Percentiles rank a stretch among this genome's conserved stretches.
Conservation (phyloP, 2,329 filamentous ascomycete species). For the Trichoderma arundinaceum region DNA sequence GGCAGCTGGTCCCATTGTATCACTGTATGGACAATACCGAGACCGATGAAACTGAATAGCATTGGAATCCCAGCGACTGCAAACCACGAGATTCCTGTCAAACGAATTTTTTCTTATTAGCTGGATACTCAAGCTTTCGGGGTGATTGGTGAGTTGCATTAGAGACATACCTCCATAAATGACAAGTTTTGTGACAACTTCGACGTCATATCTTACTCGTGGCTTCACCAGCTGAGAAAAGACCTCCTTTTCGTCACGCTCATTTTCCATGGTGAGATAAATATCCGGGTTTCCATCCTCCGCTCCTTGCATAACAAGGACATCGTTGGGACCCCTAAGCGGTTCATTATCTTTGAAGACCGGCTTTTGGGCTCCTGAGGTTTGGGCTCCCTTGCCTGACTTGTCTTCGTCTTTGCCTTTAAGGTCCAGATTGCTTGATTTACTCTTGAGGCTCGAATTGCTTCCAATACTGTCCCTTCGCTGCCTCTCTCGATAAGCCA, state of each 20-base stretch:
- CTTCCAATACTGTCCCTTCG: constrained; percentile 61
- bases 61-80: constrained; percentile 77
- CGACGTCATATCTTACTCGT: constrained; percentile 94
- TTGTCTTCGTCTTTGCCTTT: constrained; percentile 47
- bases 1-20: constrained; percentile 8
- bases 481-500: constrained; percentile 81
- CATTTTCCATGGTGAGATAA: constrained; percentile 48
- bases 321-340: constrained; percentile 72
- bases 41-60: constrained; percentile 67
- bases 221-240: constrained; percentile 85
- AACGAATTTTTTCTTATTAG: constrained; percentile 21
- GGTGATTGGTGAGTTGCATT: neutral
- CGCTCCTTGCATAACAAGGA: constrained; percentile 45
- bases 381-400: constrained; percentile 48
- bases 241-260: constrained; percentile 74
- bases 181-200: constrained; percentile 95
- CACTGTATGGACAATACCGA: constrained; percentile 52
- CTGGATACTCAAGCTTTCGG: constrained; percentile 17
- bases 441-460: constrained; percentile 55
- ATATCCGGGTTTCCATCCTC: constrained; percentile 45
- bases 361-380: constrained; percentile 53
- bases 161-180: constrained; percentile 80
- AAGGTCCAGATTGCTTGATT: constrained; percentile 52
- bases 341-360: constrained; percentile 68
- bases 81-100: constrained; percentile 78